phyloP scores from a whole-genome alignment of 306 rosid genomes.

The Pterocarpus santalinus region DNA sequence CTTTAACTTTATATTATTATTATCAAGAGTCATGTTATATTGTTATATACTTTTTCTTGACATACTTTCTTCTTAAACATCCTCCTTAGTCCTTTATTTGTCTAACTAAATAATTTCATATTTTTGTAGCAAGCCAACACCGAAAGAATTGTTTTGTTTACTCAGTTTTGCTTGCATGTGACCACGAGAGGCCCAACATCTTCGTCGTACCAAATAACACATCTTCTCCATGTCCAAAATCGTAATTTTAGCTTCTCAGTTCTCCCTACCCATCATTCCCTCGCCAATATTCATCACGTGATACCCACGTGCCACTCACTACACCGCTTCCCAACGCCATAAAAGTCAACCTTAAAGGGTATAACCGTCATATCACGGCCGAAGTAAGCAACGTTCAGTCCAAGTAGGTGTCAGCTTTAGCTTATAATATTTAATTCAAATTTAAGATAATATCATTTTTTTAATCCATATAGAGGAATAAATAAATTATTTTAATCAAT shows the following conservation, averaged over 20 bases:
- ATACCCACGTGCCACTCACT: background rate
- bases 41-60: no score
- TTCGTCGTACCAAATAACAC: background rate
- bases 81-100: no score
- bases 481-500: background rate
- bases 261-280: no score
- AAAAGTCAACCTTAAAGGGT: slow-evolving; percentile 34
- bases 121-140: no score
- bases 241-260: background rate
- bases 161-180: no score
- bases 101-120: no score
- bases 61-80: no score
- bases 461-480: no score
- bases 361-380: background rate
- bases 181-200: no score
- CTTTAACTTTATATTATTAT: no score
- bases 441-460: background rate
- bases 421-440: background rate
- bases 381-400: background rate
- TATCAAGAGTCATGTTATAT: no score
- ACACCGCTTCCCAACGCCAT: background rate
- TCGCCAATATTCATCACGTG: background rate
- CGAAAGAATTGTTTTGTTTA: no score
- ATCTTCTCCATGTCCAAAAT: background rate
- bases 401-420: slow-evolving; percentile 4